A percentile compares a stretch with the other conserved stretches of the same genome.
Evolutionary conservation across 805 yeast genomes (phyloP).

Genomic region (Candida succiphila): DNA sequence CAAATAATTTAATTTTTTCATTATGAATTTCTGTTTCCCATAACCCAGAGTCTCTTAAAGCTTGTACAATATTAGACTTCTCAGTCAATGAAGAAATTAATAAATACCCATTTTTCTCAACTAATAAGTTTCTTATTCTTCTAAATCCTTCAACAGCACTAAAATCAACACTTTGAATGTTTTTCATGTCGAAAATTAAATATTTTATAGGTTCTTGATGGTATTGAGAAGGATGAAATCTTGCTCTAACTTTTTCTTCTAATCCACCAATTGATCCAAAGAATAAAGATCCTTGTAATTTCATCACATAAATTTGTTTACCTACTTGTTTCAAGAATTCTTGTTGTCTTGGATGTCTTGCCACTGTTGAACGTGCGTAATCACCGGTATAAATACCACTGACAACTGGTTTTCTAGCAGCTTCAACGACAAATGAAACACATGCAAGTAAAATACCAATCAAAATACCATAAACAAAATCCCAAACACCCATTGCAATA

Average conservation of each 20-base stretch:
- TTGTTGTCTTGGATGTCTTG: constrained; percentile 83
- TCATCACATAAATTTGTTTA: constrained; percentile 79
- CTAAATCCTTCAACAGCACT: constrained; percentile 95
- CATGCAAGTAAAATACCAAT: constrained; percentile 90
- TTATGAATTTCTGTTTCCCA: constrained; percentile 43
- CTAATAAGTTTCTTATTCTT: constrained; percentile 69
- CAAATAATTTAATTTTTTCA: constrained; percentile 51
- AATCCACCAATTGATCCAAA: constrained; percentile 94
- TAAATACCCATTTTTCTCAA: constrained; percentile 58
- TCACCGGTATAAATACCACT: constrained; percentile 78
- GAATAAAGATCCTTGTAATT: constrained; percentile 80
- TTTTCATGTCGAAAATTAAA: constrained; percentile 75
- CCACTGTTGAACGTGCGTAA: constrained; percentile 84
- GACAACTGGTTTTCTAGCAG: constrained; percentile 75
- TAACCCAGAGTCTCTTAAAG: constrained; percentile 76
- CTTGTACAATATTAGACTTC: constrained; percentile 54
- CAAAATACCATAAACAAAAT: constrained; percentile 86
- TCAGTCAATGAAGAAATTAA: constrained; percentile 71
- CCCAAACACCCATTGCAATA: constrained; percentile 91
- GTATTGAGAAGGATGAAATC: constrained; percentile 48
- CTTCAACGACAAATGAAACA: constrained; percentile 88
- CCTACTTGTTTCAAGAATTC: constrained; percentile 81
- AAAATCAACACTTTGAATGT: constrained; percentile 76
- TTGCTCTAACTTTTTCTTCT: constrained; percentile 59
- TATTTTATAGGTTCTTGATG: constrained; percentile 59